Evolutionary conservation across 1,284 basidiomycete species (phyloP).

Genomic region (Sporisorium reilianum): DNA sequence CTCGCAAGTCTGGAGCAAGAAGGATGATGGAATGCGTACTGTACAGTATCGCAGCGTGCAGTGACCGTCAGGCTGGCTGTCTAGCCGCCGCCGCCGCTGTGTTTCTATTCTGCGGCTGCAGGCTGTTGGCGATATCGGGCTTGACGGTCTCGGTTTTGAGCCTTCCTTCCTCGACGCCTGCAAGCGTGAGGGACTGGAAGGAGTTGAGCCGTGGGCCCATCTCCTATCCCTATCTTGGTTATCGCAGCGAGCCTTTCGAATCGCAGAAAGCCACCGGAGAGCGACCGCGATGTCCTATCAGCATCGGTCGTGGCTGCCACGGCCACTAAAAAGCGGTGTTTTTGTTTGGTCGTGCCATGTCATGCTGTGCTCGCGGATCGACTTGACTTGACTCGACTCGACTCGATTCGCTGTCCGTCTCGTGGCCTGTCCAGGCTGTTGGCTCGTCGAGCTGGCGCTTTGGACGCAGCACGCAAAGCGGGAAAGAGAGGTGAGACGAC

Average conservation of each 20-base stretch:
- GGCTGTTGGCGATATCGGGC: constrained; percentile 17
- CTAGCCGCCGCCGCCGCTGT: constrained; percentile 3
- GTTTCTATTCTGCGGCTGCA: neutral
- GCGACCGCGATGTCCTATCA: too few relatives aligned
- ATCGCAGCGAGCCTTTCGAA: neutral
- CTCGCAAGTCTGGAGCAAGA: too few relatives aligned
- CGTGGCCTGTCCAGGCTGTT: too few relatives aligned
- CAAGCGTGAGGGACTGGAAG: neutral
- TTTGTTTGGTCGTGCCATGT: too few relatives aligned
- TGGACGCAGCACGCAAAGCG: constrained; percentile 9
- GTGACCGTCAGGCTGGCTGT: constrained; percentile 17
- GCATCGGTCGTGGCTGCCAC: too few relatives aligned
- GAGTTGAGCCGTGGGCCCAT: neutral
- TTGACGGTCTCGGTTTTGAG: constrained; percentile 22
- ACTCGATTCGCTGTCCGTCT: too few relatives aligned
- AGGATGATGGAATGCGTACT: too few relatives aligned
- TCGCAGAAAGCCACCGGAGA: too few relatives aligned
- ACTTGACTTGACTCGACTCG: too few relatives aligned
- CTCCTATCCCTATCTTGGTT: constrained; percentile 2
- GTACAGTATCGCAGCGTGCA: too few relatives aligned
- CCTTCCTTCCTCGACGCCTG: neutral
- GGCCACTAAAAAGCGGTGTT: too few relatives aligned
- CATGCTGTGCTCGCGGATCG: too few relatives aligned
- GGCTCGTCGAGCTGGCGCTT: constrained; percentile 5
- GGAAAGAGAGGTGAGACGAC: neutral